Conservation (phyloP, 176 grass and related monocot species). For the Phragmites australis region DNA sequence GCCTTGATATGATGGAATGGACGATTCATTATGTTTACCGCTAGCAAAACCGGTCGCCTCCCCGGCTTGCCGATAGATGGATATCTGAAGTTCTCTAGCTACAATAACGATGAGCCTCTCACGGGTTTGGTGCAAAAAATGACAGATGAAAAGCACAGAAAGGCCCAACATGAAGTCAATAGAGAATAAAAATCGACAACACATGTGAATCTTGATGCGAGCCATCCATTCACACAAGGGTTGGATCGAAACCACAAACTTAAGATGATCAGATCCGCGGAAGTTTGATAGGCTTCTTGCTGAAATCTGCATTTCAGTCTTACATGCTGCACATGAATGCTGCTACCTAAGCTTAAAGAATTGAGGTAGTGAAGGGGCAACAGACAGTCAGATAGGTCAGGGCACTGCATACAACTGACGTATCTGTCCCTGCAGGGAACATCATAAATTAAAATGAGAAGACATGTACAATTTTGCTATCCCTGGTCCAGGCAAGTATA, state of each 20-base stretch:
- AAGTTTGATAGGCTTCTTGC: neutral
- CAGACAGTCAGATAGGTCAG: neutral
- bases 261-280: neutral
- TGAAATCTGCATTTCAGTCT: slow-evolving; percentile 9
- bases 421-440: neutral
- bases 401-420: neutral
- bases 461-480: neutral
- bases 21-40: too few relatives aligned
- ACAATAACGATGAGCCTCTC: too few relatives aligned
- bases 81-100: too few relatives aligned
- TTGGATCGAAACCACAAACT: neutral
- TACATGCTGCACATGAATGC: slow-evolving; percentile 25
- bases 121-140: too few relatives aligned
- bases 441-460: neutral
- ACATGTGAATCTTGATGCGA: neutral
- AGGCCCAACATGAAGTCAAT: too few relatives aligned
- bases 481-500: neutral
- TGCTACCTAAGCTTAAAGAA: neutral
- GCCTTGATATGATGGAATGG: too few relatives aligned
- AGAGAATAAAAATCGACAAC: neutral
- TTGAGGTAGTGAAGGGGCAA: neutral
- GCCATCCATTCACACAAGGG: neutral
- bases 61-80: too few relatives aligned
- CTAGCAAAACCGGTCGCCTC: too few relatives aligned
- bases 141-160: too few relatives aligned